Base-by-base conservation (phyloP, 805 yeast species). In the Wickerhamiella cacticola region DNA sequence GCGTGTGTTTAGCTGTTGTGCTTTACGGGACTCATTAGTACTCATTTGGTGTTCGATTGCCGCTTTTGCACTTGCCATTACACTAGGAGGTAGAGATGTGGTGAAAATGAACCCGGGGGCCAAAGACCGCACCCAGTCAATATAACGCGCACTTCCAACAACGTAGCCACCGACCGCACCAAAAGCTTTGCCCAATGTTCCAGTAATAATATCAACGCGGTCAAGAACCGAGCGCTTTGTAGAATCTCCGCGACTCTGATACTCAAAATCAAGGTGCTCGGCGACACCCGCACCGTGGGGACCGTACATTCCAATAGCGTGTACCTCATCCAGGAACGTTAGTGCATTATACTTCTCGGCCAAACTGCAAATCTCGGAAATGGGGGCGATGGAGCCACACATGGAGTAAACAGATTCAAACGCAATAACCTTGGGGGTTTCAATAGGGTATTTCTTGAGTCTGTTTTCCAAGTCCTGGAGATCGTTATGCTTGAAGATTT, bases 211-310 rank as follows among this genome's bases (percentile, higher is more conserved):
- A 63, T 92, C 98, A 49, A 92, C 76, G 63, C 96, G 79, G 64
- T 81, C 88, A 84, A 82, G 76, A 29, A 82, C 82, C 8, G 94
- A 42, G 67, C 65, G 54, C 78, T 75, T 15, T 76, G 68, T 12
- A n/a, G 57, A 53, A 55, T 92, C 92, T 13, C 79, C 65, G 12
- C 28, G 22, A 25, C 45, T 42, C 60, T 84, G 76, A 63, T 89
- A 78, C 41, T 84, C 84, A 58, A 87, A 92, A 67, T 92, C 85
- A 59, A 82, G 72, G 64, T 92, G 98, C 67, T 92, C 99, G 42
- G 97, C 96, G 48, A 92, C 97, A 69, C 99, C 99, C 28, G 96
- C 98, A 62, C 99, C 99, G 59, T 84, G 95, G 51, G 99, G 97
- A 59, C 99, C 99, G 63, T 92, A 92, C 80, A 92, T 76, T 48